Conservation (phyloP, 2,329 filamentous ascomycete genomes). For the Trichoderma atroviride region DNA sequence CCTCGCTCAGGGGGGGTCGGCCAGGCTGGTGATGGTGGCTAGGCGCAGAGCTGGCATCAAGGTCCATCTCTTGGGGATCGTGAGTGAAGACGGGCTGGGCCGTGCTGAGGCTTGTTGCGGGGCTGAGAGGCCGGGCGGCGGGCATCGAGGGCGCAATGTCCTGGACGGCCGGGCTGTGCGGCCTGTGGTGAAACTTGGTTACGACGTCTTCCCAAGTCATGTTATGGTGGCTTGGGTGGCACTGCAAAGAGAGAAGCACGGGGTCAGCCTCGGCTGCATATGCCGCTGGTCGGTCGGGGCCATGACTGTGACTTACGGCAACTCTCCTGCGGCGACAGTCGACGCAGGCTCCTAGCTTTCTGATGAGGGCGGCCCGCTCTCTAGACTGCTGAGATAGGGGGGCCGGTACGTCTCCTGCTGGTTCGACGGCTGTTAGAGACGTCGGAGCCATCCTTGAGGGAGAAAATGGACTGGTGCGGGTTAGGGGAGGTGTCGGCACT, state of each 20-base stretch:
- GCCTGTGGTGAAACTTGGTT: constrained; percentile 55
- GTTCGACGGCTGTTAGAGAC: constrained; percentile 56
- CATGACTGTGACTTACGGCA: constrained; percentile 52
- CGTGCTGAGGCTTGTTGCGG: constrained; percentile 44
- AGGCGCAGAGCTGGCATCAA: constrained; percentile 45
- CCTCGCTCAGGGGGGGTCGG: constrained; percentile 48
- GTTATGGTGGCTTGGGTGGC: constrained; percentile 61
- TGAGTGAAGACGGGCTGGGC: constrained; percentile 46
- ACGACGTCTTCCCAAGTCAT: constrained; percentile 64
- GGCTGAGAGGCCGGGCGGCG: constrained; percentile 51
- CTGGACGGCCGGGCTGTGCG: constrained; percentile 54
- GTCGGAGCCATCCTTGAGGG: constrained; percentile 58
- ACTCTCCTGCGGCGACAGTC: constrained; percentile 61
- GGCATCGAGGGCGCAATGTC: constrained; percentile 50
- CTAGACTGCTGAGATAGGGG: constrained; percentile 59
- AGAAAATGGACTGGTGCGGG: constrained; percentile 56
- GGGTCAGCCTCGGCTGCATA: constrained; percentile 8
- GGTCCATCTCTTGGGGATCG: constrained; percentile 58
- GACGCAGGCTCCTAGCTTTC: constrained; percentile 60
- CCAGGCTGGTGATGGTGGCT: constrained; percentile 40
- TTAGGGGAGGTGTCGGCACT: constrained; percentile 57
- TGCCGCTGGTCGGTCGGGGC: not conserved
- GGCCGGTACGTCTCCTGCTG: constrained; percentile 61
- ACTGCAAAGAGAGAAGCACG: constrained; percentile 43
- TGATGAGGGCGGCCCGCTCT: constrained; percentile 61